Evolutionary conservation across 1,284 basidiomycete genomes (phyloP).

Genomic region (Sparassis latifolia): DNA sequence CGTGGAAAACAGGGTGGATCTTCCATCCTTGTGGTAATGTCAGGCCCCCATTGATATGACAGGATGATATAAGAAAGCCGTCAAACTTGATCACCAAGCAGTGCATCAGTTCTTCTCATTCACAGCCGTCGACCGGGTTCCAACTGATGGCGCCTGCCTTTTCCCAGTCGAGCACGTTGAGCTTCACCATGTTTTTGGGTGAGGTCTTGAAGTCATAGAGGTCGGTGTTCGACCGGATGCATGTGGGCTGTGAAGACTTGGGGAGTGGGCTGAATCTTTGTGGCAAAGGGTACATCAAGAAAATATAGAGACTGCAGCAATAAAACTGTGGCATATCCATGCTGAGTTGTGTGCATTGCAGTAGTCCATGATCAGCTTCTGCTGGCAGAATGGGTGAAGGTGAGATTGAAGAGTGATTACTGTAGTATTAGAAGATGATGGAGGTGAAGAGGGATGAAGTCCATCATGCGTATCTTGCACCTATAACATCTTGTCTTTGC

Average conservation of each 20-base stretch:
- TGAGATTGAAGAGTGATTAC: constrained; percentile 20
- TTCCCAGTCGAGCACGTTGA: constrained; percentile 44
- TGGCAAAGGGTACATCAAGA: neutral
- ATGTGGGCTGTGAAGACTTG: constrained; percentile 41
- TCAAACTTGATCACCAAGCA: too few relatives aligned
- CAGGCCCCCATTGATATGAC: too few relatives aligned
- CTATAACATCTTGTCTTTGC: too few relatives aligned
- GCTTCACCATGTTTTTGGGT: constrained; percentile 38
- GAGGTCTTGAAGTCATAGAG: constrained; percentile 50
- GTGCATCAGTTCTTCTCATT: too few relatives aligned
- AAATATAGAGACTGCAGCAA: neutral
- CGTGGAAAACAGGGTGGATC: too few relatives aligned
- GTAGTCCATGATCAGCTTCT: constrained; percentile 70
- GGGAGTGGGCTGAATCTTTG: constrained; percentile 43
- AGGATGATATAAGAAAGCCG: too few relatives aligned
- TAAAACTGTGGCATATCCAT: constrained; percentile 22
- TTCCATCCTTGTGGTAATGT: too few relatives aligned
- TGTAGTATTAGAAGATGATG: too few relatives aligned
- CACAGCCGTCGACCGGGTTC: constrained; percentile 38
- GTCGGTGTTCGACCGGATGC: constrained; percentile 43
- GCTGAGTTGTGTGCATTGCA: constrained; percentile 57
- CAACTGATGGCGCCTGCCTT: constrained; percentile 40
- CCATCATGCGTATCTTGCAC: too few relatives aligned
- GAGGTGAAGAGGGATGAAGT: too few relatives aligned
- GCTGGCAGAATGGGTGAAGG: constrained; percentile 83